Conservation (phyloP, 169 alveolate genomes). For the Cryptosporidium sp. region DNA sequence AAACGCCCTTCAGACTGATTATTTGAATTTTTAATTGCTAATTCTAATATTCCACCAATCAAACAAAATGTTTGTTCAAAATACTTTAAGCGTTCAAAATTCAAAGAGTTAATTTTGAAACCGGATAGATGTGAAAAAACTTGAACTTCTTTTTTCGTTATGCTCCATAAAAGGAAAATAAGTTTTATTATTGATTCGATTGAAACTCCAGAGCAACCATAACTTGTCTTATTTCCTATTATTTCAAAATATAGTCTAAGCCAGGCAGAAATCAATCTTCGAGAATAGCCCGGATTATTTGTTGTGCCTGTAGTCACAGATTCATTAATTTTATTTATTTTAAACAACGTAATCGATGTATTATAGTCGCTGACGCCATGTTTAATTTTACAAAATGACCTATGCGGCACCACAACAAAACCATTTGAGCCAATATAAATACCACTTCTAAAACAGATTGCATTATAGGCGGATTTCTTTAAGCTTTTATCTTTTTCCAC, state of each 20-base stretch:
- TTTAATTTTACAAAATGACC: neutral
- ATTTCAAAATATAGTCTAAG: slow-evolving; percentile 18
- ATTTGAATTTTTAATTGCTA: neutral
- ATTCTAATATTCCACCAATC: slow-evolving; percentile 22
- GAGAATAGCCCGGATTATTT: neutral
- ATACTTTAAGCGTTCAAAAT: neutral
- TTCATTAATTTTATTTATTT: neutral
- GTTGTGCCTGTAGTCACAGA: neutral
- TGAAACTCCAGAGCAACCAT: neutral
- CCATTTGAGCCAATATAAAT: slow-evolving; percentile 49
- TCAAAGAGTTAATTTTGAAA: neutral
- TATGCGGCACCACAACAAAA: slow-evolving; percentile 41
- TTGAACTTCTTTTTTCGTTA: slow-evolving; percentile 24
- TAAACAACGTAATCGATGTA: slow-evolving; percentile 27
- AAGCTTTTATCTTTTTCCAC: neutral
- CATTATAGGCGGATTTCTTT: neutral
- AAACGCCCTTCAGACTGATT: neutral
- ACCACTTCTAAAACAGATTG: slow-evolving; percentile 48
- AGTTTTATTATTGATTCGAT: slow-evolving; percentile 13
- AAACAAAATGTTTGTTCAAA: slow-evolving; percentile 44
- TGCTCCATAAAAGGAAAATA: slow-evolving; percentile 21
- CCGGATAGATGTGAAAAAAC: neutral
- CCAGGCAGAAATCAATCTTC: slow-evolving; percentile 46
- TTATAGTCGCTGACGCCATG: neutral
- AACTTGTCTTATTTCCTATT: slow-evolving; percentile 15